These are phyloP conservation scores for Cladosporium oxysporum DNA, from an alignment of 2,329 filamentous ascomycete genomes.

Conservation along the genomic window DNA sequence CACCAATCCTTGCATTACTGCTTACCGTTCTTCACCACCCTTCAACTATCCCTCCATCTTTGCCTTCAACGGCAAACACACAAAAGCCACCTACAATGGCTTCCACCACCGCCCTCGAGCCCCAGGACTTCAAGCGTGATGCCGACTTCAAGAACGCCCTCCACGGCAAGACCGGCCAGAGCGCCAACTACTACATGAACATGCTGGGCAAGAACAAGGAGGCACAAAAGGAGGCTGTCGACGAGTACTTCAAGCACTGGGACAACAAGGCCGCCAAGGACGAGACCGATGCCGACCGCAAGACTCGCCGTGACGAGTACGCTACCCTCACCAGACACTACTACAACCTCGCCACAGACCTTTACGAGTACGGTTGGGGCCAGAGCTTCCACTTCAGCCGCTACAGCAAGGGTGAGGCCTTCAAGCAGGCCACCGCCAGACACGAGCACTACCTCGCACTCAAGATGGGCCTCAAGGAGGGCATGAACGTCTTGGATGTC, in stretches of 20 bases:
- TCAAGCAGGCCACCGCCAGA: conserved; percentile 87
- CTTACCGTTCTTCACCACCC: neutral
- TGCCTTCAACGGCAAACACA: conserved; percentile 15
- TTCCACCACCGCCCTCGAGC: conserved; percentile 40
- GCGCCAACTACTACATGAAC: conserved; percentile 79
- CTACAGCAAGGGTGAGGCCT: conserved; percentile 81
- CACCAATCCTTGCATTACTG: conserved; percentile 9
- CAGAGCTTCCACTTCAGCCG: conserved; percentile 98
- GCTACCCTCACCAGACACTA: conserved; percentile 91
- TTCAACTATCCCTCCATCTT: conserved; percentile 5
- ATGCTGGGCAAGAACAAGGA: conserved; percentile 81
- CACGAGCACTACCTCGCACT: conserved; percentile 98
- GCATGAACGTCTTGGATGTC: conserved; percentile 90
- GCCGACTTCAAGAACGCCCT: conserved; percentile 83
- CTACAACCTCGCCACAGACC: conserved; percentile 38
- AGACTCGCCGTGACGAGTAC: conserved; percentile 79
- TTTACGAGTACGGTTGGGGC: conserved; percentile 85
- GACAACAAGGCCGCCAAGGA: conserved; percentile 76
- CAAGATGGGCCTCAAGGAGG: conserved; percentile 80
- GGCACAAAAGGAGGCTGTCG: conserved; percentile 78
- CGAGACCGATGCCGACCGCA: conserved; percentile 81
- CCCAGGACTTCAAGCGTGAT: conserved; percentile 41
- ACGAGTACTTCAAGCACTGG: conserved; percentile 97
- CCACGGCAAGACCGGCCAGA: conserved; percentile 70
- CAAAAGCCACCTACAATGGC: conserved; percentile 18